Evolutionary conservation across 495 filamentous ascomycete species (phyloP).

Genomic region (Aspergillus cavernicola): DNA sequence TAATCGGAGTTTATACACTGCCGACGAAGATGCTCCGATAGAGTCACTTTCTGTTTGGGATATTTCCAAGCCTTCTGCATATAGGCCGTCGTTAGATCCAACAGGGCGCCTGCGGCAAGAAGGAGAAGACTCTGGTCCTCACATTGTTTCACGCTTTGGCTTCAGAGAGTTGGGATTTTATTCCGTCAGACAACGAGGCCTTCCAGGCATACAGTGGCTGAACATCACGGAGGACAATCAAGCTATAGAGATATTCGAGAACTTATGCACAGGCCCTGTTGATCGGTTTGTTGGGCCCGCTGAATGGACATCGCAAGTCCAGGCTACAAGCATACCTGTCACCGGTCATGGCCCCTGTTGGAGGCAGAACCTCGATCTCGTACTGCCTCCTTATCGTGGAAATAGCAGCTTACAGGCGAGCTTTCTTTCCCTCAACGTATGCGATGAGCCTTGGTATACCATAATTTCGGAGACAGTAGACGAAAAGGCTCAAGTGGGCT

Average conservation of each 20-base stretch:
- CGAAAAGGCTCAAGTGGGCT: constrained; percentile 47
- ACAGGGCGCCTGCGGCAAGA: constrained; percentile 32
- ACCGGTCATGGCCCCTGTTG: constrained; percentile 49
- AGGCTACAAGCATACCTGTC: constrained; percentile 54
- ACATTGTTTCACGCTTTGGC: constrained; percentile 52
- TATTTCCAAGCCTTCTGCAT: constrained; percentile 52
- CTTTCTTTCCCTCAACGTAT: constrained; percentile 19
- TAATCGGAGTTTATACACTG: constrained; percentile 53
- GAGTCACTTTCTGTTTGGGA: constrained; percentile 67
- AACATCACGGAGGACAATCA: constrained; percentile 47
- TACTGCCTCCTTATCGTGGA: constrained; percentile 38
- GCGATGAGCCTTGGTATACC: constrained; percentile 32
- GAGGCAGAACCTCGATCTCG: constrained; percentile 42
- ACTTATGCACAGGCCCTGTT: constrained; percentile 43
- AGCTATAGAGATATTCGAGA: constrained; percentile 47
- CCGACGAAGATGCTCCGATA: constrained; percentile 54
- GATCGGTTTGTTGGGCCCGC: constrained; percentile 26
- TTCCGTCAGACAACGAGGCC: constrained; percentile 53
- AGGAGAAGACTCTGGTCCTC: constrained; percentile 40
- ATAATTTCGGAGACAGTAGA: constrained; percentile 54
- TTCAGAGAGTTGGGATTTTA: constrained; percentile 55
- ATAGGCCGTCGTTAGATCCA: constrained; percentile 55
- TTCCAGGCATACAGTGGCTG: constrained; percentile 50
- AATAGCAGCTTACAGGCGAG: constrained; percentile 29
- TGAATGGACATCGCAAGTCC: constrained; percentile 41